Conservation (phyloP, 768 basidiomycete genomes). For the Mycena alexandri region DNA sequence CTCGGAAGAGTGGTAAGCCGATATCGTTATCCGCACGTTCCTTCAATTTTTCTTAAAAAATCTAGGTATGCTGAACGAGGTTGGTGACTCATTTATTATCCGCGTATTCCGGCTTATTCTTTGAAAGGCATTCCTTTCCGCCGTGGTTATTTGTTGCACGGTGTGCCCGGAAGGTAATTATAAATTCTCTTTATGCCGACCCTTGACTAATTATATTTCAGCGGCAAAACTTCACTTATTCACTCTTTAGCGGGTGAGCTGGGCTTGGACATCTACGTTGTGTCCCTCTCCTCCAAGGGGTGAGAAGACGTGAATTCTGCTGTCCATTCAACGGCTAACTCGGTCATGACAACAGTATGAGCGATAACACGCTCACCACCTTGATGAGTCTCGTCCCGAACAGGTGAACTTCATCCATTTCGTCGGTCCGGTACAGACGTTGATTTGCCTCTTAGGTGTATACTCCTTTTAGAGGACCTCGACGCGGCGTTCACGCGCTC, state of each 20-base stretch:
- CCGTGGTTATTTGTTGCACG: conserved; percentile 86
- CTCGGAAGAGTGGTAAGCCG: conserved; percentile 85
- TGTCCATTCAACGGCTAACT: conserved; percentile 32
- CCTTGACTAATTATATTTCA: conserved; percentile 44
- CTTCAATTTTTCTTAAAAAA: conserved; percentile 38
- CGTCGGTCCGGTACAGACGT: conserved; percentile 24
- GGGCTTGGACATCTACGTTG: conserved; percentile 91
- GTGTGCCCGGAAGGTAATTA: conserved; percentile 84
- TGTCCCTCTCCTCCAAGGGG: conserved; percentile 91
- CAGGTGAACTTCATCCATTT: conserved; percentile 58
- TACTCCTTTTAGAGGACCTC: conserved; percentile 93
- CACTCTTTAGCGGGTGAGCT: conserved; percentile 89
- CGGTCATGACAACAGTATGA: conserved; percentile 70
- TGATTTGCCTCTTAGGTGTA: conserved; percentile 68
- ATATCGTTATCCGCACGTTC: conserved; percentile 31
- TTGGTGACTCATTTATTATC: conserved; percentile 48
- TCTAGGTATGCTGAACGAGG: conserved; percentile 92
- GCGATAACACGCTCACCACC: conserved; percentile 88
- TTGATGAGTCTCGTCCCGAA: conserved; percentile 91
- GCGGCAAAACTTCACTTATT: conserved; percentile 89
- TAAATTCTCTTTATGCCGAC: conserved; percentile 19
- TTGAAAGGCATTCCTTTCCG: conserved; percentile 85
- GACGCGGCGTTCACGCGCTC: conserved; percentile 93
- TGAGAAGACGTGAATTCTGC: conserved; percentile 46
- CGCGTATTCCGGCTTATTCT: conserved; percentile 28